These are phyloP conservation scores for Rhynchosporium graminicola DNA, from an alignment of 2,329 filamentous ascomycete species.

Conservation along the genomic window DNA sequence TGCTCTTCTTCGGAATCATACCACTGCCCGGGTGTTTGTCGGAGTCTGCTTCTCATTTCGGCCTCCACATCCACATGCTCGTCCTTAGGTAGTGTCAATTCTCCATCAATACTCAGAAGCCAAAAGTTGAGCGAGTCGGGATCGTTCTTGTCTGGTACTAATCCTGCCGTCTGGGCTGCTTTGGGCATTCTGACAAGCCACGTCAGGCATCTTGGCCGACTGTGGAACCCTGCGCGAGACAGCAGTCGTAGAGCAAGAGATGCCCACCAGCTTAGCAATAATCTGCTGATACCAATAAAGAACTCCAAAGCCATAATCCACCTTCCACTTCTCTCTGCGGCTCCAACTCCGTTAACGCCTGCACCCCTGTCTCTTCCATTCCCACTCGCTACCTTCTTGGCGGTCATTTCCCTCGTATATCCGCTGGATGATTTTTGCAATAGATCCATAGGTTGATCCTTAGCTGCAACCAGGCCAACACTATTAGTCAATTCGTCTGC, in stretches of 20 bases:
- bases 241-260: conserved; percentile 45
- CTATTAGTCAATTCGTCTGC: conserved; percentile 35
- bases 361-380: conserved; percentile 45
- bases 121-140: conserved; percentile 51
- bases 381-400: conserved; percentile 51
- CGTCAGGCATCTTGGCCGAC: conserved; percentile 65
- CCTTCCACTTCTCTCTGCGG: conserved; percentile 74
- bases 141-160: conserved; percentile 30
- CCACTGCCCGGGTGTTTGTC: conserved; percentile 44
- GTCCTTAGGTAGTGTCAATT: conserved; percentile 56
- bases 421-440: conserved; percentile 53
- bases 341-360: conserved; percentile 68
- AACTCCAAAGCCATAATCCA: conserved; percentile 79
- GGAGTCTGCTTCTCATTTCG: conserved; percentile 68
- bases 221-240: conserved; percentile 58
- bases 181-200: conserved; percentile 37
- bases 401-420: conserved; percentile 70
- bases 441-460: conserved; percentile 39
- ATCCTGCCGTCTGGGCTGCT: conserved; percentile 25
- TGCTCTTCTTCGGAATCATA: conserved; percentile 62
- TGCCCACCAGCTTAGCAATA: conserved; percentile 53
- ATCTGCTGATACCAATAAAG: conserved; percentile 69
- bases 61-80: conserved; percentile 77
- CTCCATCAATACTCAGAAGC: conserved; percentile 53
- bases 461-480: conserved; percentile 37